Evolutionary conservation across 352 stramenopile genomes (phyloP).

Genomic region (Aphanomyces euteiches): DNA sequence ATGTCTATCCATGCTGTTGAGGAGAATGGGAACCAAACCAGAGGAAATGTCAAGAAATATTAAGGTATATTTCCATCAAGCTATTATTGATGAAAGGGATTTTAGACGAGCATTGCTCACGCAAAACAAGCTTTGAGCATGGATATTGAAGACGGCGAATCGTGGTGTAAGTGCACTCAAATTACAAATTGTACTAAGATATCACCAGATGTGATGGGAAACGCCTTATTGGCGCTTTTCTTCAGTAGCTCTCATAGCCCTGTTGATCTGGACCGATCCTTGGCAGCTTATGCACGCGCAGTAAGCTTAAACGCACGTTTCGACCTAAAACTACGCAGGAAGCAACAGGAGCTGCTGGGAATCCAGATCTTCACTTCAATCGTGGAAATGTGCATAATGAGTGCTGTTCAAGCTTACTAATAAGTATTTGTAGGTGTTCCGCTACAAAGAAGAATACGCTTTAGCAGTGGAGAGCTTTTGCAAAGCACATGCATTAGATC

Average conservation of each 20-base stretch:
- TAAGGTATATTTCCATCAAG: neutral
- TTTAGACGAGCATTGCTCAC: constrained; percentile 15
- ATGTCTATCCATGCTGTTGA: constrained; percentile 24
- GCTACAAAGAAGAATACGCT: constrained; percentile 31
- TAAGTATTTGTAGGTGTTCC: constrained; percentile 9
- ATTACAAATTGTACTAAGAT: neutral
- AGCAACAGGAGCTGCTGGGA: constrained; percentile 11
- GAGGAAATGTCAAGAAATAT: constrained; percentile 23
- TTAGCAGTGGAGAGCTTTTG: constrained; percentile 19
- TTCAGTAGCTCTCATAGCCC: constrained; percentile 24
- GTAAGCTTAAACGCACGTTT: neutral
- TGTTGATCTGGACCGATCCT: constrained; percentile 24
- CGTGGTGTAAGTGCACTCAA: constrained; percentile 25
- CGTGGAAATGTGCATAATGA: constrained; percentile 17
- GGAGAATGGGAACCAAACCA: constrained; percentile 16
- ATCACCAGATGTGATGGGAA: constrained; percentile 28
- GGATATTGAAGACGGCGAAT: constrained; percentile 24
- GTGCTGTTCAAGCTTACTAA: neutral
- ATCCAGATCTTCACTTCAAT: constrained; percentile 30
- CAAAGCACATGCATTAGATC: constrained; percentile 24
- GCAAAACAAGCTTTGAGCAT: constrained; percentile 25
- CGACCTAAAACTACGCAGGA: neutral
- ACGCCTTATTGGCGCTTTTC: constrained; percentile 27
- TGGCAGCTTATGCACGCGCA: constrained; percentile 22
- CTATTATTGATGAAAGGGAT: neutral